Evolutionary conservation across 306 rosid genomes (phyloP).

Genomic region (Morella rubra): DNA sequence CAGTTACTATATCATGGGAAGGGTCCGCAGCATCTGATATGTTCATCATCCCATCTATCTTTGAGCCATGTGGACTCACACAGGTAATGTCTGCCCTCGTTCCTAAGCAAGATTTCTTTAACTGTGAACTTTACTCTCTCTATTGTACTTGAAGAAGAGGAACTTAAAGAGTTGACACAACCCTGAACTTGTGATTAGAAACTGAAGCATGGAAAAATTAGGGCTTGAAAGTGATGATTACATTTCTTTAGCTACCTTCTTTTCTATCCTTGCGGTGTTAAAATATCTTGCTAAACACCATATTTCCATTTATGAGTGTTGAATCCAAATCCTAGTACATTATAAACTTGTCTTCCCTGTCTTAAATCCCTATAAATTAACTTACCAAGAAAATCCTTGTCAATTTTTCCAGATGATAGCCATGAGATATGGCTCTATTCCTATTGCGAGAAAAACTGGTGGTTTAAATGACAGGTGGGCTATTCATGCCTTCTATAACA

Average conservation of each 20-base stretch:
- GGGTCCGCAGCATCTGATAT: constrained; percentile 96
- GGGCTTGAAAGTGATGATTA: neutral
- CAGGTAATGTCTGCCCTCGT: constrained; percentile 56
- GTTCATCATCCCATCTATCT: constrained; percentile 93
- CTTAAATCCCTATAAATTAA: neutral
- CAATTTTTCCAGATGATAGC: constrained; percentile 79
- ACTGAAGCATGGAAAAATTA: neutral
- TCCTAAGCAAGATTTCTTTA: constrained; percentile 19
- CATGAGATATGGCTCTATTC: constrained; percentile 92
- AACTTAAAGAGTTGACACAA: neutral
- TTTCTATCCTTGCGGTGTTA: neutral
- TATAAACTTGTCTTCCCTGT: neutral
- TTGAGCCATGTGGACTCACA: constrained; percentile 98
- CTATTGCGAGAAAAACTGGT: constrained; percentile 91
- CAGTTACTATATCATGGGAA: too few relatives aligned
- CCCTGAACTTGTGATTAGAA: neutral
- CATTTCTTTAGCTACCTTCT: neutral
- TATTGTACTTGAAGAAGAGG: neutral
- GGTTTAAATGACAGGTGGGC: constrained; percentile 92
- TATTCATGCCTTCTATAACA: constrained; percentile 11
- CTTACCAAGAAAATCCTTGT: neutral
- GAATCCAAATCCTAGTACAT: neutral
- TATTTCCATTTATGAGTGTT: neutral
- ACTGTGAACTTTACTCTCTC: too few relatives aligned
- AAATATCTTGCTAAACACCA: neutral